Conservation (phyloP, 23 red algal species). For the Rhodosorus marinus region DNA sequence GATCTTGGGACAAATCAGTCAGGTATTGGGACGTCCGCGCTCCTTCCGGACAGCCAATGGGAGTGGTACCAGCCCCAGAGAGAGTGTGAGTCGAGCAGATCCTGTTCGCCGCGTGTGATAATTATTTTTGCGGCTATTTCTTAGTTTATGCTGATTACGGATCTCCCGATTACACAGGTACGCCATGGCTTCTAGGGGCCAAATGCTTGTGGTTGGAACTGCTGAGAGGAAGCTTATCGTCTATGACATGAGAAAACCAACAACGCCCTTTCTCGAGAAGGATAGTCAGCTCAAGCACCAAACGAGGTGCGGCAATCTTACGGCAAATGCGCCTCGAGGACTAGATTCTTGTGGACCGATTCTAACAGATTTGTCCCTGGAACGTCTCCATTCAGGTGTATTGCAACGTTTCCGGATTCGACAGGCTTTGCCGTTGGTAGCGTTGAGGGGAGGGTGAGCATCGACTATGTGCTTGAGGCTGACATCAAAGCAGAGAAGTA, state of each 20-base stretch:
- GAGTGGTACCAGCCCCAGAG: slow-evolving; percentile 24
- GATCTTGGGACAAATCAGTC: slow-evolving; percentile 81
- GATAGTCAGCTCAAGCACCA: slow-evolving; percentile 72
- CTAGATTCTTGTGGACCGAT: no score
- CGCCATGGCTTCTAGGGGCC: slow-evolving; percentile 63
- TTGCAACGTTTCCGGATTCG: slow-evolving; percentile 82
- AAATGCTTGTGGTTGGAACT: slow-evolving; percentile 77
- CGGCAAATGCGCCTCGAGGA: no score
- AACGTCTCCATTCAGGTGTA: no score
- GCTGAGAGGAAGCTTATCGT: slow-evolving; percentile 68
- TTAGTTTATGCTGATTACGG: not conserved
- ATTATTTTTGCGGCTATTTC: not conserved
- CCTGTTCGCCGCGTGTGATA: not conserved
- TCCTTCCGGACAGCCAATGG: slow-evolving; percentile 53
- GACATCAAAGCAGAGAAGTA: slow-evolving; percentile 36
- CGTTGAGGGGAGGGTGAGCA: slow-evolving; percentile 84
- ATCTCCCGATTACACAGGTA: no score
- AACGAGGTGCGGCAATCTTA: no score
- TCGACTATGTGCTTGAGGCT: slow-evolving; percentile 77
- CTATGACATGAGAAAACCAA: slow-evolving; percentile 80
- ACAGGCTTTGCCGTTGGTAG: slow-evolving; percentile 60
- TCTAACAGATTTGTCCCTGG: no score
- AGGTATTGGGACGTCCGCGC: slow-evolving; percentile 94
- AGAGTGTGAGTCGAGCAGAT: no score
- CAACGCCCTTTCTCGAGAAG: slow-evolving; percentile 50